Base-by-base conservation (phyloP, 2,329 filamentous ascomycete species). In the Diaporthe nobilis region DNA sequence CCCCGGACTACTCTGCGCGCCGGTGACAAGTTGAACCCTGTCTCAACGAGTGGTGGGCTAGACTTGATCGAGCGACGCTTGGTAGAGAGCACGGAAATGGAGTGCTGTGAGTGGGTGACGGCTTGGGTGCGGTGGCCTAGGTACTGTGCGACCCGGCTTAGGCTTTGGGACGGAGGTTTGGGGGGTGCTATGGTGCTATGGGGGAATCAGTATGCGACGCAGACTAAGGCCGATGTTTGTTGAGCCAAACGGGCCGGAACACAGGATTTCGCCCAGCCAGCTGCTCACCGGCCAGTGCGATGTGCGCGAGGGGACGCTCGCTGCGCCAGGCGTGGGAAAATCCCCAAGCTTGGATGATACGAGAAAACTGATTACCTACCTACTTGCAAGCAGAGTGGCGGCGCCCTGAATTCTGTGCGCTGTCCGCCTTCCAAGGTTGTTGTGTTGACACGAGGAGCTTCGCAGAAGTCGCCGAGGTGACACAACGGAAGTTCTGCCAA, bases 1-100 rank as follows among this genome's bases (percentile, higher is more conserved):
- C 68, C 75, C 65, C 60, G 57, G 58, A 60, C n/a, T 65, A 53
- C 71, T 55, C 37, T 68, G 72, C 72, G 75, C 60, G 72, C 72
- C 71, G 67, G 72, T 58, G 68, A 70, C 60, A 72, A 71, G 67
- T 60, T 72, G 67, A 75, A 75, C 75, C 75, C 75, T 76, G 72
- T 75, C 75, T 47, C 58, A 57, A 71, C 37, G 70, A 72, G 28
- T 55, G 58, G 68, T 44, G 70, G 72, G 67, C 75, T 76, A 75
- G 51, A n/a, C 75, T 74, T 47, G 53, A 76, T 75, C n/a, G 34
- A 67, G 75, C 44, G 31, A 70, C 47, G 60, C 37, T 58, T 67
- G 44, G 71, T 9, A 74, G 63, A 60, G 51, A 17, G 47, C 9
- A 61, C 44, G 42, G 51, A 63, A 75, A 75, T 75, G 72, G 72